phyloP scores from a whole-genome alignment of 1,284 basidiomycete species.

The Grifola frondosa region DNA sequence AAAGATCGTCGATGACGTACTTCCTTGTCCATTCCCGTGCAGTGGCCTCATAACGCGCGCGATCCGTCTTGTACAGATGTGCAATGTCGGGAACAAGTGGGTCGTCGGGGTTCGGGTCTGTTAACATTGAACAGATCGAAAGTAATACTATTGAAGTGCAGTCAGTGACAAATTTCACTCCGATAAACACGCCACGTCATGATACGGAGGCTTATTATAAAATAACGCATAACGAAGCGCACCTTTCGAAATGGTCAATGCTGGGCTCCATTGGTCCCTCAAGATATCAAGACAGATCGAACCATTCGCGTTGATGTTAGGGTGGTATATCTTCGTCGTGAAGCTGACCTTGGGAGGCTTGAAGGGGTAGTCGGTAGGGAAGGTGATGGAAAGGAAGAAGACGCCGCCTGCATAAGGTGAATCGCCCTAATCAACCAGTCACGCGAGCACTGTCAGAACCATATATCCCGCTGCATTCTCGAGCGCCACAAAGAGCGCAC shows the following conservation, averaged over 20 bases:
- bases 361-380: conserved; percentile 97
- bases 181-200: conserved; percentile 4
- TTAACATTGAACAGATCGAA: conserved; percentile 96
- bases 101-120: conserved; percentile 96
- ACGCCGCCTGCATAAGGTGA: conserved; percentile 96
- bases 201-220: neutral
- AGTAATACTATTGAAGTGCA: conserved; percentile 74
- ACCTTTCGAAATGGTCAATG: conserved; percentile 99
- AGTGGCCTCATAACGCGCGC: conserved; percentile 90
- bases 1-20: conserved; percentile 46
- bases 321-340: conserved; percentile 97
- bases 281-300: conserved; percentile 98
- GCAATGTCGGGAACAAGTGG: conserved; percentile 83
- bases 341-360: conserved; percentile 99
- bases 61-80: conserved; percentile 94
- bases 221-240: conserved; percentile 22
- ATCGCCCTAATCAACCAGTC: conserved; percentile 63
- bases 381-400: conserved; percentile 93
- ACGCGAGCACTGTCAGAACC: conserved; percentile 18
- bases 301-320: conserved; percentile 97
- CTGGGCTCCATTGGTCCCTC: conserved; percentile 97
- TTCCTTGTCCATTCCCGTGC: conserved; percentile 98
- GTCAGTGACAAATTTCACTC: no score
- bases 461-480: conserved; percentile 5
- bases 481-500: conserved; percentile 7